Conservation (phyloP, 2,329 filamentous ascomycete species). For the Epichloe sibirici region DNA sequence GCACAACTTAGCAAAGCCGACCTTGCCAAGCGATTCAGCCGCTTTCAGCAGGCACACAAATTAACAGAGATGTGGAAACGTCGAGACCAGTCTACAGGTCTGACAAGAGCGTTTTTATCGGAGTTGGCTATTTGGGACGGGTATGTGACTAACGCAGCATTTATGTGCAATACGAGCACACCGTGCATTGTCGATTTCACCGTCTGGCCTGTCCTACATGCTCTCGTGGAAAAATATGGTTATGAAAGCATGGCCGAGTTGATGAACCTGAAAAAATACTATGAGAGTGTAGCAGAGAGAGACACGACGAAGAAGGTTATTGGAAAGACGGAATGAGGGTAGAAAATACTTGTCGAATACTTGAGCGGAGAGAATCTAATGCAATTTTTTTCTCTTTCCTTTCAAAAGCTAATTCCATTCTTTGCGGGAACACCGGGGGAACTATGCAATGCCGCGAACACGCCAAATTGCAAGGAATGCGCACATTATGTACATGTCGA, state of each 20-base stretch:
- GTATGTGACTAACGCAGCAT: constrained; percentile 13
- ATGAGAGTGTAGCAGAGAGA: constrained; percentile 16
- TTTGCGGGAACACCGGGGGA: too few relatives aligned
- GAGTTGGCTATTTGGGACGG: constrained; percentile 30
- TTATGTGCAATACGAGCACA: not conserved
- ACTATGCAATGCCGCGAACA: too few relatives aligned
- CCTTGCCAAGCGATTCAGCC: constrained; percentile 25
- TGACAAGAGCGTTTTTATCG: constrained; percentile 13
- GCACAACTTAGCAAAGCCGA: constrained; percentile 14
- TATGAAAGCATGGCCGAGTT: constrained; percentile 18
- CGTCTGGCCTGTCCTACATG: constrained; percentile 42
- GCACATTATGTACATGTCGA: not conserved
- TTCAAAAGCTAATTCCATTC: too few relatives aligned
- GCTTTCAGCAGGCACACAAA: constrained; percentile 27
- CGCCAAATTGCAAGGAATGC: not conserved
- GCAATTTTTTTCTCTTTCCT: not conserved
- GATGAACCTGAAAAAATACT: constrained; percentile 24
- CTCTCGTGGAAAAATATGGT: constrained; percentile 25
- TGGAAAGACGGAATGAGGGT: constrained; percentile 2
- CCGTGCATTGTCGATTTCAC: constrained; percentile 35
- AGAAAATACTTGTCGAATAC: not conserved
- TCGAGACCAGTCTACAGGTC: not conserved
- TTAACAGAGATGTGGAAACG: constrained; percentile 18
- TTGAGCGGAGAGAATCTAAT: not conserved
- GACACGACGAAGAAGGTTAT: constrained; percentile 15